Percentiles rank a stretch among this genome's conserved stretches.
These are phyloP conservation scores for Oryza punctata DNA, from an alignment of 176 grass and related monocot genomes.

Conservation along the genomic window DNA sequence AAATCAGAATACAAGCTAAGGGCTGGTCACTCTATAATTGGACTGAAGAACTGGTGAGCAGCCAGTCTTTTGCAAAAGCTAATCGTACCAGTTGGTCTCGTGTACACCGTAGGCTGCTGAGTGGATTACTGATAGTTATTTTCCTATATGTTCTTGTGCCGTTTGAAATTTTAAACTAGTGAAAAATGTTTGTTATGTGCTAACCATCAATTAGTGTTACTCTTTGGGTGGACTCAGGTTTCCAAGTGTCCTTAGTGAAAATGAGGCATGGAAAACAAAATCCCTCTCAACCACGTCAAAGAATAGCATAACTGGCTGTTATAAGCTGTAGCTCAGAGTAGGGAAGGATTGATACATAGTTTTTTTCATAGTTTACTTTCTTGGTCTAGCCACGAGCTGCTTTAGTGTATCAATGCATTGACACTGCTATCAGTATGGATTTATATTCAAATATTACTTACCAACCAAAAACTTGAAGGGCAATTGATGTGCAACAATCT, in stretches of 20 bases:
- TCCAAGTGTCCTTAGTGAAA: not conserved
- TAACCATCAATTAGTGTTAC: not conserved
- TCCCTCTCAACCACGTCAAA: not conserved
- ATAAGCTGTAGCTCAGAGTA: conserved; percentile 10
- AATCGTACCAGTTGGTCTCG: conserved; percentile 1
- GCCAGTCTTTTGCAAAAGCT: not conserved
- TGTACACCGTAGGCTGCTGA: not conserved
- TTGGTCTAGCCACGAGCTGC: not conserved
- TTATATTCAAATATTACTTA: not conserved
- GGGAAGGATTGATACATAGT: not conserved
- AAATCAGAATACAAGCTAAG: conserved; percentile 11
- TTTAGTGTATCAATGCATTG: not conserved
- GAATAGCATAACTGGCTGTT: not conserved
- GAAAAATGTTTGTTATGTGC: not conserved
- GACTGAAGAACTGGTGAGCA: not conserved
- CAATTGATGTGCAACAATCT: not conserved
- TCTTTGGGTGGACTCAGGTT: not conserved
- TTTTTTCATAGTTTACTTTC: not conserved
- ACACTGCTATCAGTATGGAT: not conserved
- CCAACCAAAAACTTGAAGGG: not conserved
- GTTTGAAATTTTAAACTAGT: not conserved
- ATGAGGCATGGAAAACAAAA: not conserved
- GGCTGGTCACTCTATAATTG: not conserved
- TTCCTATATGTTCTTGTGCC: not conserved
- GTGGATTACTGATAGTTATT: not conserved